Conservation (phyloP, 345 rosid genomes). For the Triadica sebifera region DNA sequence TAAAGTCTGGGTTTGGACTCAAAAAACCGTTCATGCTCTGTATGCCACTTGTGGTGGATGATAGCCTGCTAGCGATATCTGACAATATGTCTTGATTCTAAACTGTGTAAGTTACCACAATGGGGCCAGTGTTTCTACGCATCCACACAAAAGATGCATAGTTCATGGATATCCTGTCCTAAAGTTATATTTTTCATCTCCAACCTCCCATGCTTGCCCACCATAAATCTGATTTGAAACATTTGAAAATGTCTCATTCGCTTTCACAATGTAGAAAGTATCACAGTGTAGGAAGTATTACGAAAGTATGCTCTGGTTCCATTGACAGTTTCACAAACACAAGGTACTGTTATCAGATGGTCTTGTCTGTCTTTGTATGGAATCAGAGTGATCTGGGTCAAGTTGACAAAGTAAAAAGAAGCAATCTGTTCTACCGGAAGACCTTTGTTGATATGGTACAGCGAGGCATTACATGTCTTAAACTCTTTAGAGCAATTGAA, state of each 20-base stretch:
- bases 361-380: constrained; percentile 22
- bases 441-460: constrained; percentile 40
- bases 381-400: constrained; percentile 32
- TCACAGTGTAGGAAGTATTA: constrained; percentile 29
- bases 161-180: too few species aligned
- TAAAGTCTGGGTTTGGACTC: constrained; percentile 19
- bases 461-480: constrained; percentile 32
- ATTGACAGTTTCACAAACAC: constrained; percentile 38
- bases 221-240: constrained; percentile 35
- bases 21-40: constrained; percentile 35
- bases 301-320: constrained; percentile 48
- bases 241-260: constrained; percentile 24
- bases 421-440: constrained; percentile 30
- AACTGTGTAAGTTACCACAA: constrained; percentile 60
- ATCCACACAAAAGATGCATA: too few species aligned
- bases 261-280: constrained; percentile 26
- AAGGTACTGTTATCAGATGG: constrained; percentile 47
- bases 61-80: constrained; percentile 34
- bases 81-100: constrained; percentile 43
- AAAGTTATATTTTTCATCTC: too few species aligned
- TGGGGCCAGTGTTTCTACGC: too few species aligned
- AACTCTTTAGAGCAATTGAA: constrained; percentile 27
- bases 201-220: constrained; percentile 46
- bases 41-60: constrained; percentile 29
- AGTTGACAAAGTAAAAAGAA: constrained; percentile 37